Percentiles rank a stretch among this genome's conserved stretches.
These are phyloP conservation scores for Pulchroboletus neoregius DNA, from an alignment of 1,284 basidiomycete genomes.

Conservation along the genomic window DNA sequence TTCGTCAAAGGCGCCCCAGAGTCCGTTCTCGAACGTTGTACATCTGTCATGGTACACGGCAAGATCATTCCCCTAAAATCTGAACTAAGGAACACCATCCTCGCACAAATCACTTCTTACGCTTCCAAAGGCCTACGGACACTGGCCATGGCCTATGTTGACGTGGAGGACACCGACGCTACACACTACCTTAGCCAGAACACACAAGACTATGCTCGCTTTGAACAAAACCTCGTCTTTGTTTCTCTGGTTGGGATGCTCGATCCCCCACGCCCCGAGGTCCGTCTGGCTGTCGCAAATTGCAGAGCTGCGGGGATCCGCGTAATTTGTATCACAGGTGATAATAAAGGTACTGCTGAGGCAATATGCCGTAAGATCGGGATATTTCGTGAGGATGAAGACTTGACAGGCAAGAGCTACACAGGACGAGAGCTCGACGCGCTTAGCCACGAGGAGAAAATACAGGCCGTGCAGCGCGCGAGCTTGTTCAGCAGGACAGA, in stretches of 20 bases:
- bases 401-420: conserved; percentile 87
- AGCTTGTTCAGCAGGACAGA: conserved; percentile 92
- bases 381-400: conserved; percentile 81
- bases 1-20: conserved; percentile 97
- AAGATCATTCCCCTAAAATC: conserved; percentile 61
- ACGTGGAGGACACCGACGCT: conserved; percentile 74
- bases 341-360: conserved; percentile 98
- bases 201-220: conserved; percentile 78
- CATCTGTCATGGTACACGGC: conserved; percentile 66
- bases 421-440: conserved; percentile 91
- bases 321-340: conserved; percentile 97
- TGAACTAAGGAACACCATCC: conserved; percentile 58
- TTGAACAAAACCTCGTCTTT: conserved; percentile 90
- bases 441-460: conserved; percentile 75
- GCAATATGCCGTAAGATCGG: conserved; percentile 96
- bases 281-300: conserved; percentile 80
- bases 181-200: conserved; percentile 78
- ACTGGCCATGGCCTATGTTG: conserved; percentile 86
- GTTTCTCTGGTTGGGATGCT: conserved; percentile 97
- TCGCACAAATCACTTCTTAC: conserved; percentile 69
- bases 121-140: conserved; percentile 84
- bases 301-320: conserved; percentile 93
- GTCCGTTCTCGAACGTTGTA: conserved; percentile 87
- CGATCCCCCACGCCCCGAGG: conserved; percentile 96
- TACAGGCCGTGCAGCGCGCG: conserved; percentile 81